Base-by-base conservation (phyloP, 2,329 filamentous ascomycete genomes). In the Cladophialophora carrionii region DNA sequence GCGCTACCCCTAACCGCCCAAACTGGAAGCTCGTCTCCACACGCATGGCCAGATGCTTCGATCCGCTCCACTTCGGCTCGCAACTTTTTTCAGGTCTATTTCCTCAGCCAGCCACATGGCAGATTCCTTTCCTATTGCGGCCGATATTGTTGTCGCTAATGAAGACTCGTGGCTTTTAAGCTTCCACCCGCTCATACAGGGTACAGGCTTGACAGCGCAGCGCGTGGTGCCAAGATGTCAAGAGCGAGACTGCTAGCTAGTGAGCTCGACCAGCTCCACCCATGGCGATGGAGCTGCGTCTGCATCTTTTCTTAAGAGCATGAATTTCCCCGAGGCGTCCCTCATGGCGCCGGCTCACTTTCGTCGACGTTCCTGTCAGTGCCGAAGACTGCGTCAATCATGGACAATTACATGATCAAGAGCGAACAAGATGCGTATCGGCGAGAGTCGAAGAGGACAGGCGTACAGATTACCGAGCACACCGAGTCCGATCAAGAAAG, bases 401-500 rank as follows among this genome's bases (percentile, higher is more conserved):
- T 29, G 48, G 48, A 52, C 22, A 24, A 24, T 14, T 24, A 22
- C 48, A 26, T 29, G 48, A 26, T 26, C 12, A 52, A 52, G 48
- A 52, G 22, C 48, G 48, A 52, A 29, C 48, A 20, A 52, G 48
- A 52, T 20, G 48, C 22, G 22, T 20, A 52, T 52, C 48, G 48
- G 20, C 48, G 20, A 24, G 48, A 52, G 48, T 52, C 48, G 22
- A 52, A 26, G 22, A 52, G 48, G 22, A 29, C 22, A 52, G 22
- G 22, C 26, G 22, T 52, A 12, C 48, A 52, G 48, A 52, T 52
- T 8, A 52, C 48, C 22, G 48, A 52, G 26, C 48, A 52, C 22
- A 7, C 22, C 48, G 48, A 52, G 4, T 52, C 48, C 4, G 48
- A 52, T 20, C 22, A 52, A 8, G 48, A 29, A 26, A 17, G 8